Evolutionary conservation across 2,329 filamentous ascomycete species (phyloP).

Genomic region (Myriosclerotinia duriaeana): DNA sequence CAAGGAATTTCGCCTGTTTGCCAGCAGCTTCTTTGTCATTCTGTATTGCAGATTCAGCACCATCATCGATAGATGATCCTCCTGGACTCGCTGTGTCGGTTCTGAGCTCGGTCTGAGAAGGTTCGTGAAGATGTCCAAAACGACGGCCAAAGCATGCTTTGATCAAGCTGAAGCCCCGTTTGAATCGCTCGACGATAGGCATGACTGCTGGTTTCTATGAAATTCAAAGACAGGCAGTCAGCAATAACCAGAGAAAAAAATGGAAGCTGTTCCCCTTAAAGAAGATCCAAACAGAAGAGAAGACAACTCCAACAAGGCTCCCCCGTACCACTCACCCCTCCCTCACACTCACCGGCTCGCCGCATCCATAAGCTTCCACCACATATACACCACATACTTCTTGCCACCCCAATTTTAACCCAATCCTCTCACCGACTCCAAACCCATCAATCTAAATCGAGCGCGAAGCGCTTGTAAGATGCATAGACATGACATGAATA

Average conservation of each 20-base stretch:
- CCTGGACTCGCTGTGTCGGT: not conserved
- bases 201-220: not conserved
- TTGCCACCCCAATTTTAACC: not conserved
- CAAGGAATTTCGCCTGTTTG: not conserved
- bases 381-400: not conserved
- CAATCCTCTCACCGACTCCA: not conserved
- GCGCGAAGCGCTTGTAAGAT: not conserved
- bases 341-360: not conserved
- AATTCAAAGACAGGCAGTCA: not conserved
- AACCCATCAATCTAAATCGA: not conserved
- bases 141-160: not conserved
- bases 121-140: not conserved
- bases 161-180: not conserved
- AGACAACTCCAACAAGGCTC: not conserved
- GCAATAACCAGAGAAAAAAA: not conserved
- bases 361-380: not conserved
- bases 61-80: not conserved
- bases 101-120: not conserved
- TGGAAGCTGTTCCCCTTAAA: not conserved
- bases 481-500: too few relatives aligned
- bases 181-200: not conserved
- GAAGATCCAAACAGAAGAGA: not conserved
- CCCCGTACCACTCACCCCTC: not conserved
- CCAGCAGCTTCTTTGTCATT: not conserved
- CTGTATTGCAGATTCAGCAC: not conserved